phyloP scores from a whole-genome alignment of 495 filamentous ascomycete species.

The Tuber melanosporum region DNA sequence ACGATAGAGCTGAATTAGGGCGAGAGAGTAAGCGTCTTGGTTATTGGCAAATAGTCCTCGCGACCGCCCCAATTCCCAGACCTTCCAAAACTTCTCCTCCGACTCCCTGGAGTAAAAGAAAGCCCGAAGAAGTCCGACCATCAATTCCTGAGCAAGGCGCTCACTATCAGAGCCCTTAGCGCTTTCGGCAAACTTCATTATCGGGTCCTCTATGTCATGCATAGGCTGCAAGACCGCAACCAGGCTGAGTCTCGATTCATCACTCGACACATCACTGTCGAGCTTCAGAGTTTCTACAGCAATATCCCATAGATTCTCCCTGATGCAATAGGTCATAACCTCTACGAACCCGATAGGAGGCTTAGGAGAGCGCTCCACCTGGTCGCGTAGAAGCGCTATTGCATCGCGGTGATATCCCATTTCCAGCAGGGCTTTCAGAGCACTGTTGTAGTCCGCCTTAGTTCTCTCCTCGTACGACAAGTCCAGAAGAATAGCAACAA shows the following conservation, averaged over 20 bases:
- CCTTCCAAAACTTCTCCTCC: background rate
- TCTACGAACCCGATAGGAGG: background rate
- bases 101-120: background rate
- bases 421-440: background rate
- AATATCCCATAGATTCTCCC: background rate
- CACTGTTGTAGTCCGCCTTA: background rate
- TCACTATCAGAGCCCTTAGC: background rate
- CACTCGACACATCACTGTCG: background rate
- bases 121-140: background rate
- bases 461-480: constrained; percentile 9
- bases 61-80: background rate
- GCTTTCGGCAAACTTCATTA: background rate
- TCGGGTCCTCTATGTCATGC: background rate
- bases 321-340: background rate
- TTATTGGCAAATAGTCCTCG: background rate
- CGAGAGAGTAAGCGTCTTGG: background rate
- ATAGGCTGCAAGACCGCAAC: background rate
- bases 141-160: background rate
- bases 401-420: background rate
- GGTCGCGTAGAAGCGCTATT: background rate
- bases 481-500: constrained; percentile 22
- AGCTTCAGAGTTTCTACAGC: background rate
- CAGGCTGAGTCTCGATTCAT: background rate
- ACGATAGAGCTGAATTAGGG: background rate
- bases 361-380: background rate